A percentile compares a stretch with the other conserved stretches of the same genome.
phyloP scores from a whole-genome alignment of 257 asterid species.

The Leptodermis oblonga region DNA sequence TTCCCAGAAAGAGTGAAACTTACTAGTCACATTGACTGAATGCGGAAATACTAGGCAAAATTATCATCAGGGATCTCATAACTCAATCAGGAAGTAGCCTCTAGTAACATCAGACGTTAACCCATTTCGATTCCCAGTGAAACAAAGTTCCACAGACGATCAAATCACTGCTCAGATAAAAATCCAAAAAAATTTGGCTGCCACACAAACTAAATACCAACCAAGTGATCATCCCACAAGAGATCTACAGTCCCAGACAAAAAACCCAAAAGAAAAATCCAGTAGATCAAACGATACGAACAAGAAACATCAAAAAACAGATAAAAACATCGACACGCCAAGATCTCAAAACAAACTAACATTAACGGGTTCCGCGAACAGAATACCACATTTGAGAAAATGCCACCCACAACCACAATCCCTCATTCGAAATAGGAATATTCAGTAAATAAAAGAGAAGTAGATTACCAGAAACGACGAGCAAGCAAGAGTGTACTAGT shows the following conservation, averaged over 20 bases:
- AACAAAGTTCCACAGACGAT: neutral
- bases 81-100: too few relatives aligned
- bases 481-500: slow-evolving; percentile 5
- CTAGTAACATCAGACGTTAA: neutral
- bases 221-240: neutral
- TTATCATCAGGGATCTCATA: neutral
- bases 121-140: neutral
- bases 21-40: neutral
- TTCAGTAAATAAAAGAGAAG: slow-evolving; percentile 8
- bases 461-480: slow-evolving; percentile 25
- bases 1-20: neutral
- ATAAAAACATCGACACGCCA: neutral
- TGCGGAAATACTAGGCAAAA: neutral
- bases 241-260: slow-evolving; percentile 11
- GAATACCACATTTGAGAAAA: slow-evolving; percentile 5
- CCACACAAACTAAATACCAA: neutral
- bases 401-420: neutral
- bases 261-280: neutral
- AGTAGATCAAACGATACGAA: neutral
- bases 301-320: neutral
- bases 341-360: slow-evolving; percentile 16
- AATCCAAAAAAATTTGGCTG: neutral
- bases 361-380: neutral
- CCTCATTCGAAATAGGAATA: neutral
- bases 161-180: neutral